Percentiles rank a stretch among this genome's conserved stretches.
These are phyloP conservation scores for Moesziomyces sp. DNA, from an alignment of 1,284 basidiomycete genomes.

Conservation along the genomic window DNA sequence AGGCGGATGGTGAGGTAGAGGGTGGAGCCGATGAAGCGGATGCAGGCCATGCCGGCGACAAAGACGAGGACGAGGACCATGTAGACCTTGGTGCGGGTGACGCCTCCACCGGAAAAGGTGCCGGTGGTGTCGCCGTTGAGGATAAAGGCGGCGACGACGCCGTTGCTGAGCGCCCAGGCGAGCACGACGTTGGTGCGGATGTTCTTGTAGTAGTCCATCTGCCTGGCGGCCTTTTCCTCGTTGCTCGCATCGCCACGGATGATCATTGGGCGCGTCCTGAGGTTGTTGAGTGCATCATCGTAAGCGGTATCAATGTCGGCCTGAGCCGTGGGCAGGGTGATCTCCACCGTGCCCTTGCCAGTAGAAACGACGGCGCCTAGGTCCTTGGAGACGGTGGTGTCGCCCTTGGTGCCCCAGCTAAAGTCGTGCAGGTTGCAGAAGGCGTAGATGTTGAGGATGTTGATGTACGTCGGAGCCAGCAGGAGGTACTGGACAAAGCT, in stretches of 20 bases:
- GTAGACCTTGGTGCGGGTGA: slow-evolving; percentile 60
- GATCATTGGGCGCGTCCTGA: slow-evolving; percentile 75
- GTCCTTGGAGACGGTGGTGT: slow-evolving; percentile 56
- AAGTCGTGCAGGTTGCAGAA: slow-evolving; percentile 62
- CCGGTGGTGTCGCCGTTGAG: slow-evolving; percentile 45
- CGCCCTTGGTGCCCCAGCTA: slow-evolving; percentile 69
- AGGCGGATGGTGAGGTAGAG: slow-evolving; percentile 59
- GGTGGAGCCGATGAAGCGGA: slow-evolving; percentile 60
- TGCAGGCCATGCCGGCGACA: slow-evolving; percentile 61
- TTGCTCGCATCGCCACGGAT: slow-evolving; percentile 62
- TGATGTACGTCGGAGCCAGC: slow-evolving; percentile 90
- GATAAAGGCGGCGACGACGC: slow-evolving; percentile 63
- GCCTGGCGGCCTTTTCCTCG: slow-evolving; percentile 60
- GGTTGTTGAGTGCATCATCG: slow-evolving; percentile 84
- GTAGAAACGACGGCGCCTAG: slow-evolving; percentile 64
- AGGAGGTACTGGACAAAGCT: slow-evolving; percentile 93
- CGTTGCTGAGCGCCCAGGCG: slow-evolving; percentile 83
- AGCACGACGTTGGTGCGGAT: slow-evolving; percentile 91
- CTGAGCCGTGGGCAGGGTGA: slow-evolving; percentile 85
- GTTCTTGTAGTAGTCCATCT: slow-evolving; percentile 71
- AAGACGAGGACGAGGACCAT: slow-evolving; percentile 64
- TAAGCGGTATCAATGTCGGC: slow-evolving; percentile 89
- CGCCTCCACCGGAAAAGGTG: slow-evolving; percentile 48
- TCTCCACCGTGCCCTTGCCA: slow-evolving; percentile 75
- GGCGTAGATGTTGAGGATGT: slow-evolving; percentile 72